Evolutionary conservation across 306 rosid species (phyloP), one percentile per base, ranked within the genome.

Genomic region (cucumber (Cucumis sativus)): DNA sequence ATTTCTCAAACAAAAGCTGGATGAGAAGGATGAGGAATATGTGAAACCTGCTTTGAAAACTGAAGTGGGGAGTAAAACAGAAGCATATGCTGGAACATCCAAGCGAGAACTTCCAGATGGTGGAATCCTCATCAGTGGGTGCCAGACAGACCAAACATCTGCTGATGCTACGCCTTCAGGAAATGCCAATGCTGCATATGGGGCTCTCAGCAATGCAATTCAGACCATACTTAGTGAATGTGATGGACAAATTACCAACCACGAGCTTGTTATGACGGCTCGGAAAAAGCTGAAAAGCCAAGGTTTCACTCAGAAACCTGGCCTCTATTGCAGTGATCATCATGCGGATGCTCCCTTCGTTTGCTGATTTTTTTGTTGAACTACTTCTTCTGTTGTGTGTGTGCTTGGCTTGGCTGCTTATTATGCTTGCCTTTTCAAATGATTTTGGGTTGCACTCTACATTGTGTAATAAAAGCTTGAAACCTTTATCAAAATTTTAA

Each of bases 41-140:
- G 92, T 88, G 5, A 89, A 89, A 61, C 97, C 96, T 18, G 98
- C 98, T 4, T 3, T 82, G 70, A 64, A 88, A 10, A 83, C 98
- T 23, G n/a, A 78, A 0, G 87, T 93, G 17, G 88, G 84, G 3
- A 83, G 77, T 73, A 82, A 83, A 74, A 79, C 81, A 49, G 91
- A 89, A 79, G 93, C 73, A 8, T 87, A 89, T 67, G 93, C 97
- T 4, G 89, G 91, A 72, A 77, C 89, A 49, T 40, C 78, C 40
- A 89, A 74, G 78, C 77, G 82, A 0, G 79, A 64, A 3, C 39
- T 79, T 43, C 77, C 86, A 0, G 88, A 85, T 8, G 77, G 80
- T 41, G 97, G 96, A 54, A 88, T 93, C 74, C 82, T 93, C 76
- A 69, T 93, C 7, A 91, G 93, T 56, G 97, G 97, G 52, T 93